phyloP scores from a whole-genome alignment of 2,329 filamentous ascomycete species.

The Fusarium domesticum region DNA sequence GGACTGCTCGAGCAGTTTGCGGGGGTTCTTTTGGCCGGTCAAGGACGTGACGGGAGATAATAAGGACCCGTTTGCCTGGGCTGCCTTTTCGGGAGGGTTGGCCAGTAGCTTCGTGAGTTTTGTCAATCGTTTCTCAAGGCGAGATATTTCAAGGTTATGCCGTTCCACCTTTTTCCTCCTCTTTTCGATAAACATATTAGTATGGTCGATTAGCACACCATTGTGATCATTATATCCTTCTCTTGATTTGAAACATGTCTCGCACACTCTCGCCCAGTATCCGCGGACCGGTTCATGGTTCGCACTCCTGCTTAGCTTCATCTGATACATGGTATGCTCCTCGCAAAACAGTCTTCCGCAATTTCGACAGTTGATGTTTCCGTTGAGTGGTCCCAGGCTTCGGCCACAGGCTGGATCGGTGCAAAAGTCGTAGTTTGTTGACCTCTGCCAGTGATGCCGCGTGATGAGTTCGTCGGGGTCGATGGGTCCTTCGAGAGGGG shows the following conservation, averaged over 20 bases:
- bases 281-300: slow-evolving; percentile 86
- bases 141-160: slow-evolving; percentile 80
- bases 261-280: slow-evolving; percentile 91
- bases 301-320: slow-evolving; percentile 89
- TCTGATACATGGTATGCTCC: slow-evolving; percentile 98
- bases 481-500: slow-evolving; percentile 40
- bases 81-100: slow-evolving; percentile 66
- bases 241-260: slow-evolving; percentile 98
- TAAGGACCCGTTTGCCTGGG: slow-evolving; percentile 49
- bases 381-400: slow-evolving; percentile 72
- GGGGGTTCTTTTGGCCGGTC: slow-evolving; percentile 67
- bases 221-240: slow-evolving; percentile 91
- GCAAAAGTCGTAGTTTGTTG: slow-evolving; percentile 72
- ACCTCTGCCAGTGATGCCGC: slow-evolving; percentile 82
- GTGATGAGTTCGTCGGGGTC: slow-evolving; percentile 92
- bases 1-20: slow-evolving; percentile 83
- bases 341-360: slow-evolving; percentile 95
- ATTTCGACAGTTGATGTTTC: slow-evolving; percentile 87
- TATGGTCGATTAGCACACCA: slow-evolving; percentile 70
- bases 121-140: slow-evolving; percentile 87
- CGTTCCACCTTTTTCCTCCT: slow-evolving; percentile 78
- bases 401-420: slow-evolving; percentile 85
- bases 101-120: slow-evolving; percentile 83
- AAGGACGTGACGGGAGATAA: slow-evolving; percentile 60
- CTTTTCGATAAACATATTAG: slow-evolving; percentile 64